These are phyloP conservation scores for Eutypa lata DNA, from an alignment of 2,329 filamentous ascomycete species.

Conservation along the genomic window DNA sequence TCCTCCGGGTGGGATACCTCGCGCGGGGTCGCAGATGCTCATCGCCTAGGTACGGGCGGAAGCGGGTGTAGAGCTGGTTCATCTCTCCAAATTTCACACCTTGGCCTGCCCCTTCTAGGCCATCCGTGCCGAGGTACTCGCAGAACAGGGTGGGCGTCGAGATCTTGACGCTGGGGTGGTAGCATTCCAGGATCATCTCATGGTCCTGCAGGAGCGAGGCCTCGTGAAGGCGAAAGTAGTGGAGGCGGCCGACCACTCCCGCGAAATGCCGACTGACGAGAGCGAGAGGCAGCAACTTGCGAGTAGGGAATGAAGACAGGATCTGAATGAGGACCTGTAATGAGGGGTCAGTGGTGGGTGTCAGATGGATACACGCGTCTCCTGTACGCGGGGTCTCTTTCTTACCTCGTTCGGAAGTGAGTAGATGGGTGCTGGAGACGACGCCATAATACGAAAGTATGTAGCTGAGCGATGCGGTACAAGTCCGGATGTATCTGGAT, in stretches of 20 bases:
- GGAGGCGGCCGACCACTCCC: constrained; percentile 57
- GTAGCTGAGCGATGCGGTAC: background rate
- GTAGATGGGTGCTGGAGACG: constrained; percentile 22
- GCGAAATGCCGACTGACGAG: constrained; percentile 62
- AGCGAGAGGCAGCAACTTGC: constrained; percentile 54
- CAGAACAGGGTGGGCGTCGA: constrained; percentile 67
- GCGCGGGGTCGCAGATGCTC: constrained; percentile 29
- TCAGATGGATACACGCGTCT: background rate
- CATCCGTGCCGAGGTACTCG: constrained; percentile 62
- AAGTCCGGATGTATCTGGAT: background rate
- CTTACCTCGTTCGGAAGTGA: constrained; percentile 33
- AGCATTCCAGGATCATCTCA: constrained; percentile 74
- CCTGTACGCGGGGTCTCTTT: background rate
- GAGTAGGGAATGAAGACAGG: constrained; percentile 45
- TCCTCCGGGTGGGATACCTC: constrained; percentile 16
- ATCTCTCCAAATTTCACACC: constrained; percentile 39
- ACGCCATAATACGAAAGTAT: constrained; percentile 14
- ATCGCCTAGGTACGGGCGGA: constrained; percentile 60
- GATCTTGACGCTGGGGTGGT: constrained; percentile 67
- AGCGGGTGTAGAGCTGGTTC: constrained; percentile 64
- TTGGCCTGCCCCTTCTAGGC: constrained; percentile 42
- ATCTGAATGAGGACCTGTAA: constrained; percentile 49
- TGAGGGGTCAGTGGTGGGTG: constrained; percentile 2
- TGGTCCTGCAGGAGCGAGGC: constrained; percentile 58
- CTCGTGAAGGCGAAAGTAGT: constrained; percentile 61